Conservation (phyloP, 768 basidiomycete species). For the Suillus paluster region DNA sequence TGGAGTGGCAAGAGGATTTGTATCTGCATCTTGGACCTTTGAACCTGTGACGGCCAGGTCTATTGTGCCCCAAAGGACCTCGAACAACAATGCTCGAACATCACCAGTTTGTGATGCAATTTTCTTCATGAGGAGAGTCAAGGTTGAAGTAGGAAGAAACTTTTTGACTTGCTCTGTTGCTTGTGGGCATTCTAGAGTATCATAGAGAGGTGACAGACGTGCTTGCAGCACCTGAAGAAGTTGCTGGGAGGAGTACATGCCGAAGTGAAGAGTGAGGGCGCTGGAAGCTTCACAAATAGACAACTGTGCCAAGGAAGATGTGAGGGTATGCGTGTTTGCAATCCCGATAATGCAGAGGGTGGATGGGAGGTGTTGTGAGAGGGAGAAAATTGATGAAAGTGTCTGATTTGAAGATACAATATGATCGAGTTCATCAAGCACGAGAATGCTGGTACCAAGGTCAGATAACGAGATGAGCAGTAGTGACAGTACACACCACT, state of each 20-base stretch:
- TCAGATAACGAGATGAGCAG: slow-evolving; percentile 21
- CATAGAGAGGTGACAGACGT: slow-evolving; percentile 60
- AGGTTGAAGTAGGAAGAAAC: slow-evolving; percentile 64
- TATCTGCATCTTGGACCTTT: slow-evolving; percentile 16
- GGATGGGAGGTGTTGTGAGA: slow-evolving; percentile 58
- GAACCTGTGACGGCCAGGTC: slow-evolving; percentile 58
- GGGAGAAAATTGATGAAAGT: slow-evolving; percentile 66
- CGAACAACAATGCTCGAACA: slow-evolving; percentile 77
- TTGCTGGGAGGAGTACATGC: slow-evolving; percentile 75
- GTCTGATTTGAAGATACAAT: slow-evolving; percentile 64
- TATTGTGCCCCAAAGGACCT: slow-evolving; percentile 80
- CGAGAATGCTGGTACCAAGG: slow-evolving; percentile 56
- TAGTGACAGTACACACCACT: slow-evolving; percentile 51
- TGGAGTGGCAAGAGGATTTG: slow-evolving; percentile 36
- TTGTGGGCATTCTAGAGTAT: slow-evolving; percentile 22
- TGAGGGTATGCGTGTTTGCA: slow-evolving; percentile 88
- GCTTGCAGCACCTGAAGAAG: slow-evolving; percentile 70
- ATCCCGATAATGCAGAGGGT: slow-evolving; percentile 78
- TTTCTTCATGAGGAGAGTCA: slow-evolving; percentile 78
- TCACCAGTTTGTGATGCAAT: slow-evolving; percentile 84
- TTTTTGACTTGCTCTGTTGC: slow-evolving; percentile 42
- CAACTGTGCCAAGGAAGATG: slow-evolving; percentile 50
- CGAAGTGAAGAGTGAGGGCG: slow-evolving; percentile 76
- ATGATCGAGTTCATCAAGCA: slow-evolving; percentile 90
- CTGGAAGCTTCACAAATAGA: slow-evolving; percentile 39